Evolutionary conservation across 1,139 yeast species (phyloP).

Genomic region (Arxiozyma heterogenica): DNA sequence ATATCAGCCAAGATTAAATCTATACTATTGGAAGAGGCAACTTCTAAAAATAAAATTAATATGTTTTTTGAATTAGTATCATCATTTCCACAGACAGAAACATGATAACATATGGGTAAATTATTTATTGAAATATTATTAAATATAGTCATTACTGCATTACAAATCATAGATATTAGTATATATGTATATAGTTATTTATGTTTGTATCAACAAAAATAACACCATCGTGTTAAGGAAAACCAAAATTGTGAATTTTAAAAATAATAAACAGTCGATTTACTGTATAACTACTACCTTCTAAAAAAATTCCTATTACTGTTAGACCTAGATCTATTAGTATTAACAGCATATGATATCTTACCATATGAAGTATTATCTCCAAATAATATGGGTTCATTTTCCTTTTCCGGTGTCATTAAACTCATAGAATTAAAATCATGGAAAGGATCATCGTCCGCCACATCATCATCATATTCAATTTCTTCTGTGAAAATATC

Average conservation of each 20-base stretch:
- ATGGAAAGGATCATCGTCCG: constrained; percentile 66
- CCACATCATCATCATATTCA: constrained; percentile 27
- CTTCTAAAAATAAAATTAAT: not conserved
- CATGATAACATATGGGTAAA: too few species aligned
- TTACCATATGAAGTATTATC: constrained; percentile 54
- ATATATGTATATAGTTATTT: constrained; percentile 18
- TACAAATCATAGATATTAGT: not conserved
- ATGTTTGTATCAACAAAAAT: not conserved
- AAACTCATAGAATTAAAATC: constrained; percentile 83
- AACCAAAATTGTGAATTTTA: not conserved
- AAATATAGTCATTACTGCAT: not conserved
- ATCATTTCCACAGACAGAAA: too few species aligned
- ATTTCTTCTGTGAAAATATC: constrained; percentile 33
- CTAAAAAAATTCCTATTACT: constrained; percentile 34
- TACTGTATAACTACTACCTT: constrained; percentile 27
- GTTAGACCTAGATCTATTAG: constrained; percentile 33
- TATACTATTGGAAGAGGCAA: not conserved
- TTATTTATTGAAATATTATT: not conserved
- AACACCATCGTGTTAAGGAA: not conserved
- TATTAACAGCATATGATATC: constrained; percentile 52
- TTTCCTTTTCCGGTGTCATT: constrained; percentile 51
- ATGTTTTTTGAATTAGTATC: not conserved
- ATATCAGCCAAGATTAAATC: not conserved
- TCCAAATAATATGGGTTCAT: constrained; percentile 40
- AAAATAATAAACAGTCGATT: too few species aligned